Evolutionary conservation across 164 flowering plant genomes (phyloP), one percentile per base, ranked within the genome.

Genomic region (Echeveria elegans): DNA sequence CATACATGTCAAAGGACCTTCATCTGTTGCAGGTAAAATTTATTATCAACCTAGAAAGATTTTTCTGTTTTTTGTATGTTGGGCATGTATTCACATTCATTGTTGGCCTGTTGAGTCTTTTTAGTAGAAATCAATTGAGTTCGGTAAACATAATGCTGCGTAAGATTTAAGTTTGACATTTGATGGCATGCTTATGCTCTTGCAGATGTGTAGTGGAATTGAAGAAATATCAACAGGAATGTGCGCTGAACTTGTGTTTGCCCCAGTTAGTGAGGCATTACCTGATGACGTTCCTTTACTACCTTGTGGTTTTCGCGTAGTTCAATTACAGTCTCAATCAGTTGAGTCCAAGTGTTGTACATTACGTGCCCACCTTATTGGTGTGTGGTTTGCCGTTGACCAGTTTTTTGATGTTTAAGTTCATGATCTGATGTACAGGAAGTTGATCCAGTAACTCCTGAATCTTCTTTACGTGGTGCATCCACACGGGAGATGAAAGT

Each of bases 261-360:
- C 98, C 62, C 97, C 98, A 69, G 90, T 93, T 59, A 96, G 89
- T 78, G 98, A 93, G 73, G 82, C 83, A 85, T 89, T 93, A 69
- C 96, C 95, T 0, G 98, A 90, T 76, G 98, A 92, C 75, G 91
- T 87, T 67, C 89, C 87, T 21, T 71, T 92, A 32, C 64, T 92
- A 14, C 96, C 98, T 0, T 92, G 96, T 68, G 98, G 98, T 40
- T 92, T 92, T 69, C 93, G 98, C 34, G 73, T 92, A 50, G 88
- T 92, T 48, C 93, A 95, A 1, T 64, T 92, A 70, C 91, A 86
- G 70, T 72, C 90, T 28, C 85, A 86, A 88, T 61, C 89, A 79
- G 98, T 92, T 83, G 79, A 82, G 85, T 80, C 70, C 23, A 28
- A 24, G 15, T 67, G 31, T 66, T 69, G 6, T 1, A 2, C 28